A percentile compares a stretch with the other conserved stretches of the same genome.
These are phyloP conservation scores for Aphanomyces cochlioides DNA, from an alignment of 352 stramenopile genomes.

Conservation along the genomic window DNA sequence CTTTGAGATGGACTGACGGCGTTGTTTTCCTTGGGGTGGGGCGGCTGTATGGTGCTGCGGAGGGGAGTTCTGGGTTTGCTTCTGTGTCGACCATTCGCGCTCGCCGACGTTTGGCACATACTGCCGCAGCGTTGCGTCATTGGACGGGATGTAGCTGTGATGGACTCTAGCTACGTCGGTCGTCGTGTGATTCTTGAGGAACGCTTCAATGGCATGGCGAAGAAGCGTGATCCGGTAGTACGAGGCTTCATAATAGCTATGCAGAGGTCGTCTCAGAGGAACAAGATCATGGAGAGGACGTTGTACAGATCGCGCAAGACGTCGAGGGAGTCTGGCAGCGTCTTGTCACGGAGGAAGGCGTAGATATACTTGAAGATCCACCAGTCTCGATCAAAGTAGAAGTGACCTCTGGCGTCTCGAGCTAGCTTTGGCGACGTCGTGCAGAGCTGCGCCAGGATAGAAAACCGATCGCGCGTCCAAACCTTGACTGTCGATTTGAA, in stretches of 20 bases:
- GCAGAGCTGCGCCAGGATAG: conserved; percentile 75
- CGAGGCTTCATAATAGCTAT: conserved; percentile 56
- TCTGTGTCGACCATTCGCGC: not conserved
- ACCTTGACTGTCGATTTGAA: conserved; percentile 69
- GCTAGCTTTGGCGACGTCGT: conserved; percentile 55
- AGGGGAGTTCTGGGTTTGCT: too few species aligned
- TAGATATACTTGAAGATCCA: conserved; percentile 73
- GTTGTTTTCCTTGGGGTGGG: too few species aligned
- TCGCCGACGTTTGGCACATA: not conserved
- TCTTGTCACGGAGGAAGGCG: conserved; percentile 60
- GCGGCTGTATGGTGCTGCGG: too few species aligned
- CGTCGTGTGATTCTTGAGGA: conserved; percentile 8
- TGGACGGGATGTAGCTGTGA: not conserved
- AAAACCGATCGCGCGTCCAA: conserved; percentile 74
- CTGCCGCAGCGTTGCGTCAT: not conserved
- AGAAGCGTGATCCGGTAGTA: conserved; percentile 73
- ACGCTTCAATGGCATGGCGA: conserved; percentile 65
- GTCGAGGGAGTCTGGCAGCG: conserved; percentile 50
- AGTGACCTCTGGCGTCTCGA: conserved; percentile 50
- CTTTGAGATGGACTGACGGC: too few species aligned
- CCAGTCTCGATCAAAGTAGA: conserved; percentile 71
- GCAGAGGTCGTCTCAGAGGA: not conserved
- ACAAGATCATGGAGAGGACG: too few species aligned
- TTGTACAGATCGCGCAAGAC: conserved; percentile 57
- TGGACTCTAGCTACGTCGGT: not conserved